These are phyloP conservation scores for Collariella sp. DNA, from an alignment of 495 filamentous ascomycete genomes.

Conservation along the genomic window DNA sequence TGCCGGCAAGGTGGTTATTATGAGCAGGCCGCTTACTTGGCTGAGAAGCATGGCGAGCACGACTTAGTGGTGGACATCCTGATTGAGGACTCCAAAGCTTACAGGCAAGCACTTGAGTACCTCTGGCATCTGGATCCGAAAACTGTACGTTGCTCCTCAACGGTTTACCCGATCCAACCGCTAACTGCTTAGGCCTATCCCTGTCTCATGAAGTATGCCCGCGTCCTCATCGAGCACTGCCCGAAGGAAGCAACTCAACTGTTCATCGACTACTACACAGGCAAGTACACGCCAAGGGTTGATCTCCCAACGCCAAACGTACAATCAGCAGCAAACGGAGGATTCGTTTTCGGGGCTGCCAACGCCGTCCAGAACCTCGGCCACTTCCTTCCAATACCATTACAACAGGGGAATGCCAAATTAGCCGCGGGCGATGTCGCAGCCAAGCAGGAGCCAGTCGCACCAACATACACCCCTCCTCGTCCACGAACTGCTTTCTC, in stretches of 20 bases:
- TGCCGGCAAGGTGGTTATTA: conserved; percentile 97
- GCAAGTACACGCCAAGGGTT: conserved; percentile 65
- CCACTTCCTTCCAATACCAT: conserved; percentile 73
- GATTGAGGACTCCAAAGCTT: conserved; percentile 87
- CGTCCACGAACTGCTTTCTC: conserved; percentile 90
- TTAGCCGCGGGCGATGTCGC: conserved; percentile 29
- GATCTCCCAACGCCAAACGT: conserved; percentile 48
- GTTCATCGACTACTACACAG: conserved; percentile 91
- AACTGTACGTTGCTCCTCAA: conserved; percentile 43
- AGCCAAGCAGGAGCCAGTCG: conserved; percentile 20
- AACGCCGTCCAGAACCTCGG: conserved; percentile 75
- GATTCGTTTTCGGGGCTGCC: conserved; percentile 50
- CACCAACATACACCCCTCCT: conserved; percentile 55
- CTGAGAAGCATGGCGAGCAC: conserved; percentile 87
- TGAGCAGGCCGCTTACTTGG: conserved; percentile 91
- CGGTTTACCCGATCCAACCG: neutral
- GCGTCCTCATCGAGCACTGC: conserved; percentile 79
- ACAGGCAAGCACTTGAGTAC: conserved; percentile 79
- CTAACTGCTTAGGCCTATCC: conserved; percentile 56
- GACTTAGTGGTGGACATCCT: conserved; percentile 91
- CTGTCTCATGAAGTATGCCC: conserved; percentile 91
- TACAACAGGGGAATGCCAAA: conserved; percentile 32
- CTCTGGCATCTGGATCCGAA: conserved; percentile 84
- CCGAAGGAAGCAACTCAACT: conserved; percentile 68
- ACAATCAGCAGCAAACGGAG: conserved; percentile 30